Evolutionary conservation across 2,329 filamentous ascomycete species (phyloP).

Genomic region (Monosporascus sp.): DNA sequence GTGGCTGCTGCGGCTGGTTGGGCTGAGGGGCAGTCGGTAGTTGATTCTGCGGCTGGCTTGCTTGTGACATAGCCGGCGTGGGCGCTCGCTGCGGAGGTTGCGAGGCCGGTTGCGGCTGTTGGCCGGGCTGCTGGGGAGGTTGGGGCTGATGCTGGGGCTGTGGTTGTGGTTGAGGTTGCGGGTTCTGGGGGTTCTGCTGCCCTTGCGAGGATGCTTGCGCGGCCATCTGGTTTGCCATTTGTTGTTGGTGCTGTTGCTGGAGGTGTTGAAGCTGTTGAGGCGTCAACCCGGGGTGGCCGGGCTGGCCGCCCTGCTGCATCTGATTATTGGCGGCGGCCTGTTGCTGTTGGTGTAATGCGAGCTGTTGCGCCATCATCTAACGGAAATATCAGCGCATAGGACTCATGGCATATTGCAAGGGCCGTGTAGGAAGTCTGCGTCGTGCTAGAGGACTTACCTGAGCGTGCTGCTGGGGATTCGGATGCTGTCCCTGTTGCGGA

Average conservation of each 20-base stretch:
- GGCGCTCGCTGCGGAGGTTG: constrained; percentile 24
- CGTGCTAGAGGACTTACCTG: constrained; percentile 15
- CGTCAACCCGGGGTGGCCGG: constrained; percentile 30
- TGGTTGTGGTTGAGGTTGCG: constrained; percentile 22
- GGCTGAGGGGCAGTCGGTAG: constrained; percentile 26
- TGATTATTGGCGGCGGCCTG: constrained; percentile 37
- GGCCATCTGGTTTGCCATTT: constrained; percentile 27
- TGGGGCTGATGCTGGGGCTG: constrained; percentile 27
- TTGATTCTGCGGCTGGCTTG: constrained; percentile 34
- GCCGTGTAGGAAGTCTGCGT: neutral
- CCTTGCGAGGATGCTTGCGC: constrained; percentile 35
- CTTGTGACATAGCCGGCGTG: constrained; percentile 18
- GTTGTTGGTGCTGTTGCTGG: constrained; percentile 27
- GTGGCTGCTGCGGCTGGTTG: constrained; percentile 26
- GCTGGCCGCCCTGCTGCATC: constrained; percentile 32
- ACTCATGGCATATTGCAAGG: neutral
- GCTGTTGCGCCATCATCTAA: constrained; percentile 24
- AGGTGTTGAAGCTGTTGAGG: constrained; percentile 36
- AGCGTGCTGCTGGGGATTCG: constrained; percentile 14
- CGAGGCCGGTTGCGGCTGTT: constrained; percentile 25
- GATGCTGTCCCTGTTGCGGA: constrained; percentile 24
- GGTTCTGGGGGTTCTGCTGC: constrained; percentile 34
- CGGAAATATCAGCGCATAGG: neutral
- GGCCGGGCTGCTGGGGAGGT: constrained; percentile 28
- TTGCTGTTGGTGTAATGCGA: constrained; percentile 33